Percentiles rank a stretch among this genome's conserved stretches.
These are phyloP conservation scores for Irpex rosettiformis DNA, from an alignment of 1,284 basidiomycete genomes.

Conservation along the genomic window DNA sequence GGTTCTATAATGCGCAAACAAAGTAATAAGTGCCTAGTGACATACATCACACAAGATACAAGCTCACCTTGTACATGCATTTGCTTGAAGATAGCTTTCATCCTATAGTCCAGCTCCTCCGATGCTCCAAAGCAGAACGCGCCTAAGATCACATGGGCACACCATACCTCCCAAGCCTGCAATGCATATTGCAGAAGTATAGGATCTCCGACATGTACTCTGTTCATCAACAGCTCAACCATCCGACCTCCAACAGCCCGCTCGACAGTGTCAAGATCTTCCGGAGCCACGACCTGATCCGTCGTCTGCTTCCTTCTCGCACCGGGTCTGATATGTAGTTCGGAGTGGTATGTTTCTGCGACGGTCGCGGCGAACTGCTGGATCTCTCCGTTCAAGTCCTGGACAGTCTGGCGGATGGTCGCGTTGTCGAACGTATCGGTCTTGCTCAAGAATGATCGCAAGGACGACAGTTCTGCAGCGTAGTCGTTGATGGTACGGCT, in stretches of 20 bases:
- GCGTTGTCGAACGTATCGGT: constrained; percentile 37
- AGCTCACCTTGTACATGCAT: constrained; percentile 32
- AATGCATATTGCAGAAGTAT: constrained; percentile 38
- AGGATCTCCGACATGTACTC: constrained; percentile 32
- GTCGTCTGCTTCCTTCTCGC: constrained; percentile 22
- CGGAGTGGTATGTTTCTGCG: constrained; percentile 30
- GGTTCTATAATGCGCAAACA: constrained; percentile 24
- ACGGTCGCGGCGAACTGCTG: constrained; percentile 34
- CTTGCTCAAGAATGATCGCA: constrained; percentile 35
- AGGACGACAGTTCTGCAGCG: constrained; percentile 31
- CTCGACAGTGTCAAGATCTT: constrained; percentile 26
- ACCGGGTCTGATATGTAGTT: constrained; percentile 20
- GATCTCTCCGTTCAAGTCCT: constrained; percentile 36
- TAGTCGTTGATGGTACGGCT: constrained; percentile 24
- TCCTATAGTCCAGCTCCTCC: constrained; percentile 30
- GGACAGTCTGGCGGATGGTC: constrained; percentile 34
- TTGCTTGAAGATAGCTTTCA: constrained; percentile 31
- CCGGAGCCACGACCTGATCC: constrained; percentile 20
- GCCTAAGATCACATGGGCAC: constrained; percentile 32
- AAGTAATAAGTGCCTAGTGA: background rate
- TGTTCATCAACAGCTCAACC: constrained; percentile 26
- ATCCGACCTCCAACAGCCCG: constrained; percentile 25
- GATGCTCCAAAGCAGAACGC: constrained; percentile 35
- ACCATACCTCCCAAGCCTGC: constrained; percentile 38
- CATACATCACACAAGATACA: background rate